A percentile compares a stretch with the other conserved stretches of the same genome.
These are phyloP conservation scores for Paraphoma chrysanthemicola DNA, from an alignment of 2,329 filamentous ascomycete genomes.

Conservation along the genomic window DNA sequence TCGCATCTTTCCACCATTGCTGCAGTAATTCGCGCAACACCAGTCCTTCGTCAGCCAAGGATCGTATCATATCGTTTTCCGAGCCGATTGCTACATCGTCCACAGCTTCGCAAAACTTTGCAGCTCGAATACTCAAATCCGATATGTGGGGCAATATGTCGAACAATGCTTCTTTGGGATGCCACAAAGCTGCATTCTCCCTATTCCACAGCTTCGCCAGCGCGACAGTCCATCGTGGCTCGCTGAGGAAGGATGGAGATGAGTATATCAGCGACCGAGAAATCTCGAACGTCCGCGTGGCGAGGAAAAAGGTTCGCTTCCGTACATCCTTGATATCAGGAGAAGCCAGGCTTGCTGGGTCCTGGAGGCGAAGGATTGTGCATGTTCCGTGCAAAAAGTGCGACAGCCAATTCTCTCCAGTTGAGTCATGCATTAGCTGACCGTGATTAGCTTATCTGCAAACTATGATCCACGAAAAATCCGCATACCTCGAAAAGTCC, in stretches of 20 bases:
- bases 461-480: no score
- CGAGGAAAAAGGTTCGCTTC: conserved; percentile 31
- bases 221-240: conserved; percentile 24
- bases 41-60: conserved; percentile 27
- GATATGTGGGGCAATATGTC: conserved; percentile 30
- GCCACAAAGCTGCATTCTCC: conserved; percentile 19
- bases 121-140: conserved; percentile 24
- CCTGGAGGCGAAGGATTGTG: conserved; percentile 29
- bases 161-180: conserved; percentile 35
- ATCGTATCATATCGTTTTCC: neutral
- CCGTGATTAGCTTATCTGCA: neutral
- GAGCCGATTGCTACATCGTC: neutral
- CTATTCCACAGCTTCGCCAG: conserved; percentile 23
- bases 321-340: conserved; percentile 5
- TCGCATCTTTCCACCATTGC: conserved; percentile 21
- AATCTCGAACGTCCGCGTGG: conserved; percentile 36
- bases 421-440: conserved; percentile 37
- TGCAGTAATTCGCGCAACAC: conserved; percentile 18
- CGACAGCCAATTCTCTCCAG: conserved; percentile 33
- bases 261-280: conserved; percentile 34
- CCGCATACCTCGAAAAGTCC: conserved; percentile 33
- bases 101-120: conserved; percentile 11
- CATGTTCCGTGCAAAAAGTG: conserved; percentile 38
- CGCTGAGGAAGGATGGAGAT: conserved; percentile 27
- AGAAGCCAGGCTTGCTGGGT: conserved; percentile 13